Conservation (phyloP, 306 rosid species). For the Vicia villosa region DNA sequence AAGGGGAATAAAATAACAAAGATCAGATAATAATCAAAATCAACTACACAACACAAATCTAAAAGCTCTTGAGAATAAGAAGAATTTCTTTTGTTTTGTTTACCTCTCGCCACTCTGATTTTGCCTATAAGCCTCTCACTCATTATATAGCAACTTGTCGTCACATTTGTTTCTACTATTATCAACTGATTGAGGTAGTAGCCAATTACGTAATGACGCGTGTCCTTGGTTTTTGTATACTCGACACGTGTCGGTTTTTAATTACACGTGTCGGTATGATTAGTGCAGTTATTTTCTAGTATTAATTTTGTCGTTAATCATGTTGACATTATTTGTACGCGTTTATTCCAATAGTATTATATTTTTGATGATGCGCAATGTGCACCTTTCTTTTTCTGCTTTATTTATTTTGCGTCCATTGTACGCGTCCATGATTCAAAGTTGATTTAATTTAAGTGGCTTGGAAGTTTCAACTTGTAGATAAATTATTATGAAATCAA, state of each 20-base stretch:
- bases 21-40: too few species aligned
- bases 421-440: not conserved
- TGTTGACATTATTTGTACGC: slow-evolving; percentile 7
- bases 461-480: slow-evolving; percentile 1
- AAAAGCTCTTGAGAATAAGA: too few species aligned
- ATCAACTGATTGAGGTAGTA: not conserved
- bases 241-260: not conserved
- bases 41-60: not conserved
- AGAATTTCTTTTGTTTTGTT: too few species aligned
- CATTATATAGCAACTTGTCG: slow-evolving; percentile 43
- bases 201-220: not conserved
- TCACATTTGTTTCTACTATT: slow-evolving; percentile 28
- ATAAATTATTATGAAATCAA: not conserved
- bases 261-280: not conserved
- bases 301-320: not conserved
- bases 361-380: not conserved
- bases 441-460: not conserved
- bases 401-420: not conserved
- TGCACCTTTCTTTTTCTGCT: slow-evolving; percentile 11
- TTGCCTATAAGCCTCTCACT: not conserved
- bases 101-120: slow-evolving; percentile 67
- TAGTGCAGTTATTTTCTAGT: not conserved
- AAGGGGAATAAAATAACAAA: slow-evolving; percentile 39
- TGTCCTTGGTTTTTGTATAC: not conserved
- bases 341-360: not conserved